phyloP scores from a whole-genome alignment of 2,329 filamentous ascomycete genomes.

The Pestalotiopsis sp. region DNA sequence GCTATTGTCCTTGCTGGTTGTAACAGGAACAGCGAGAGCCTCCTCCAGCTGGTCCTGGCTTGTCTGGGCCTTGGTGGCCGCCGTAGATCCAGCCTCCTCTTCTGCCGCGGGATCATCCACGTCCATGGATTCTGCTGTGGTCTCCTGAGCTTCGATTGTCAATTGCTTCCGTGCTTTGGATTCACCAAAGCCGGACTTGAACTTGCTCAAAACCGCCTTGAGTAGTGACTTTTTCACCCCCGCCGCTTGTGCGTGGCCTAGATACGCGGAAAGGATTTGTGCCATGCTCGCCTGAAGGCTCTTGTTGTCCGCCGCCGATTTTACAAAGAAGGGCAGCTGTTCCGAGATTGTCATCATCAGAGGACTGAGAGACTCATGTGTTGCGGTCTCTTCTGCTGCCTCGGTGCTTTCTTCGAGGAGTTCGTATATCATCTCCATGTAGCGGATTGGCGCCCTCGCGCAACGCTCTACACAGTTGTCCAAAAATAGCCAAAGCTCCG shows the following conservation, averaged over 20 bases:
- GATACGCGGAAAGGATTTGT: slow-evolving; percentile 59
- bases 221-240: slow-evolving; percentile 53
- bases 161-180: slow-evolving; percentile 39
- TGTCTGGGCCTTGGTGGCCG: slow-evolving; percentile 24
- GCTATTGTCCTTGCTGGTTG: slow-evolving; percentile 55
- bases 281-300: slow-evolving; percentile 51
- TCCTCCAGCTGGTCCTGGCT: slow-evolving; percentile 51
- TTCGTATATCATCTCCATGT: slow-evolving; percentile 71
- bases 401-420: slow-evolving; percentile 41
- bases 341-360: slow-evolving; percentile 73
- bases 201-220: slow-evolving; percentile 44
- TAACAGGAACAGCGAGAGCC: slow-evolving; percentile 53
- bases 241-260: slow-evolving; percentile 56
- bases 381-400: slow-evolving; percentile 26
- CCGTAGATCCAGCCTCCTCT: neutral
- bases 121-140: slow-evolving; percentile 3
- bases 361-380: slow-evolving; percentile 54
- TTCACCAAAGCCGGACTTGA: slow-evolving; percentile 38
- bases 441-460: slow-evolving; percentile 77
- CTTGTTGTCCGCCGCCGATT: slow-evolving; percentile 44
- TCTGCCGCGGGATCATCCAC: neutral
- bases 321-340: slow-evolving; percentile 73
- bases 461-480: slow-evolving; percentile 83
- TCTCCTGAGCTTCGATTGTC: slow-evolving; percentile 21
- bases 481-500: slow-evolving; percentile 67